Evolutionary conservation across 2,329 filamentous ascomycete genomes (phyloP), one percentile per base, ranked within the genome.

Genomic region (Stachybotrys elegans): DNA sequence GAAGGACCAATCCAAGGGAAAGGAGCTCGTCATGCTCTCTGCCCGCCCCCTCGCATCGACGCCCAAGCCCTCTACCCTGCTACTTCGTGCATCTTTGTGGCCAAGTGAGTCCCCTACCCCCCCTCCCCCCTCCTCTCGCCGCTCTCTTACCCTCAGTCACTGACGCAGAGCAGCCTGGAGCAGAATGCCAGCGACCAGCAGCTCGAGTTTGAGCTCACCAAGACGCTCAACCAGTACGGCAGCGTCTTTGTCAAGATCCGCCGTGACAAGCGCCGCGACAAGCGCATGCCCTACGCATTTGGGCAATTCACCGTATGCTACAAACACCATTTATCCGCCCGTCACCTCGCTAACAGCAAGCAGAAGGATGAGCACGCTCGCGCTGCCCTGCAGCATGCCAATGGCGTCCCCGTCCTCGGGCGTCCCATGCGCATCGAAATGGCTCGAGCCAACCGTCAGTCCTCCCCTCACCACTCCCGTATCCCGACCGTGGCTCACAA

Each of bases 241-340:
- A 68, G 66, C 0, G 76, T 80, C 20, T 84, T 71, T 48, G 74
- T 83, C 49, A 84, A 84, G 65, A 80, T 85, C 46, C 76, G 78
- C 29, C 75, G 81, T 16, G 80, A 84, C 51, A 48, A 46, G 11
- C 61, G 61, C 13, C n/a, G 31, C 9, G 38, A 17, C n/a, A 36
- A 36, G 7, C 68, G 75, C 31, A 82, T 84, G 76, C 81, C 81
- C 0, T 82, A 79, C 54, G 80, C 79, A 0, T 84, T 84, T 51
- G 74, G 72, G 19, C 81, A 84, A 53, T 85, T 70, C 53, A 81
- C 76, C 2, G 80, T 81, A 56, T 67, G 75, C n/a, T n/a, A n/a
- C n/a, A n/a, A n/a, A n/a, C n/a, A n/a, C n/a, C n/a, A n/a, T n/a
- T 62, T 21, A 3, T 29, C 2, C 22, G 8, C 12, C 22, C 40